Percentiles rank a stretch among this genome's conserved stretches.
Conservation (phyloP, 768 basidiomycete genomes). For the Paxillus ammoniavirescens region DNA sequence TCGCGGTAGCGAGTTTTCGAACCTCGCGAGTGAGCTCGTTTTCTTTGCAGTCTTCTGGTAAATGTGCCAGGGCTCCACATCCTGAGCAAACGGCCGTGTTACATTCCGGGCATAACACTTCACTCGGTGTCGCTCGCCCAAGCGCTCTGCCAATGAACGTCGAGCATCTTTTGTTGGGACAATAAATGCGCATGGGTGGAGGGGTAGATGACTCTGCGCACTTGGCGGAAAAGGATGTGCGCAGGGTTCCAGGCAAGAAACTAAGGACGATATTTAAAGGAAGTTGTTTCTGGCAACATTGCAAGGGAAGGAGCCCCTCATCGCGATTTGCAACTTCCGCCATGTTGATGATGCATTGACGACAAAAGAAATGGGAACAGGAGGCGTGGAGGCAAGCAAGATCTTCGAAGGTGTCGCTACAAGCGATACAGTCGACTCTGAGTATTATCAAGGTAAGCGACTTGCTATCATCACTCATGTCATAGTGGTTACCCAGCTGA, state of each 20-base stretch:
- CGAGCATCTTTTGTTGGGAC: constrained; percentile 45
- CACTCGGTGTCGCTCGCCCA: constrained; percentile 10
- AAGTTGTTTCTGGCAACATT: constrained; percentile 46
- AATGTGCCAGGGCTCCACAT: constrained; percentile 50
- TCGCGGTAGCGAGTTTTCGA: constrained; percentile 42
- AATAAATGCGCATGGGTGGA: constrained; percentile 47
- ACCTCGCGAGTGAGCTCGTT: constrained; percentile 41
- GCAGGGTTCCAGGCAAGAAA: constrained; percentile 32
- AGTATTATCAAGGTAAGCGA: neutral
- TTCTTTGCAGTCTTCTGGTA: constrained; percentile 38
- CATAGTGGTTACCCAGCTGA: neutral
- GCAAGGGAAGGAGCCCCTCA: constrained; percentile 50
- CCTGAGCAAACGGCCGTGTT: constrained; percentile 37
- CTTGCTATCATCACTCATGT: neutral
- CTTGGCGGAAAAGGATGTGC: constrained; percentile 39
- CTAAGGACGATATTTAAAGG: constrained; percentile 26
- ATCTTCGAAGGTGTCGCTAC: constrained; percentile 32
- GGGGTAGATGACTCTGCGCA: constrained; percentile 46
- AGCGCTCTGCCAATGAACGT: constrained; percentile 46
- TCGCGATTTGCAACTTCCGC: constrained; percentile 43
- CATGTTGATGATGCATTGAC: constrained; percentile 41
- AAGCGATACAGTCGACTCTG: constrained; percentile 39
- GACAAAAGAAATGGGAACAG: constrained; percentile 50
- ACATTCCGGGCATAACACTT: constrained; percentile 43
- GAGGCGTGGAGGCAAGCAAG: constrained; percentile 31